Evolutionary conservation across 2,329 filamentous ascomycete genomes (phyloP).

Genomic region (Epichloe glyceriae): DNA sequence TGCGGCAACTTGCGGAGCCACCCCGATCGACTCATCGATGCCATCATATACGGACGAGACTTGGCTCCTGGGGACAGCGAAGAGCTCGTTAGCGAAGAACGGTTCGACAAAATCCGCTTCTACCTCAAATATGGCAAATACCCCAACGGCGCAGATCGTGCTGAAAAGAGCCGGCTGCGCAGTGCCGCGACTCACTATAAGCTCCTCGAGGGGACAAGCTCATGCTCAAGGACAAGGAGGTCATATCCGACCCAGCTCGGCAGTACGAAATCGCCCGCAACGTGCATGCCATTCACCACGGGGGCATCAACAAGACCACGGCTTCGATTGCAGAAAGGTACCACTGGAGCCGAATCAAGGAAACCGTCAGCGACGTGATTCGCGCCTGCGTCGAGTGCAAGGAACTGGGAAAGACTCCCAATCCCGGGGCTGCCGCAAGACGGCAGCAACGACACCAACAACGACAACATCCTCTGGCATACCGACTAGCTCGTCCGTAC

Average conservation of each 20-base stretch:
- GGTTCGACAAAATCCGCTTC: conserved; percentile 97
- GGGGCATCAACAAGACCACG: conserved; percentile 96
- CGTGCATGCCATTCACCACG: conserved; percentile 65
- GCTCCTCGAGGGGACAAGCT: conserved; percentile 64
- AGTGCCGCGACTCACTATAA: conserved; percentile 95
- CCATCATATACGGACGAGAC: conserved; percentile 65
- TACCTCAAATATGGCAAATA: conserved; percentile 94
- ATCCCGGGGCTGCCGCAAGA: conserved; percentile 15
- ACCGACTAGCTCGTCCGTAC: not conserved
- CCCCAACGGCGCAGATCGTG: conserved; percentile 81
- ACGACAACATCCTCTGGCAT: not conserved
- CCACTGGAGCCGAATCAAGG: conserved; percentile 97
- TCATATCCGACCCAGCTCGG: conserved; percentile 75
- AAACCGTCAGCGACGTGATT: conserved; percentile 90
- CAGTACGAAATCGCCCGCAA: conserved; percentile 82
- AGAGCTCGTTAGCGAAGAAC: conserved; percentile 82
- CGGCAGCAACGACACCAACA: not conserved
- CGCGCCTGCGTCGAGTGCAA: conserved; percentile 85
- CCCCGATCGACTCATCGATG: conserved; percentile 56
- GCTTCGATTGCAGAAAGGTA: conserved; percentile 86
- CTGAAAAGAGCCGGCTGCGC: conserved; percentile 87
- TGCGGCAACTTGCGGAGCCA: conserved; percentile 58
- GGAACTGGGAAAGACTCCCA: conserved; percentile 51
- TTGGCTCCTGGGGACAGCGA: conserved; percentile 48
- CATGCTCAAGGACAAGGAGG: conserved; percentile 96